phyloP scores from a whole-genome alignment of 2,329 filamentous ascomycete genomes.

The Arthrobotrys megalospora region DNA sequence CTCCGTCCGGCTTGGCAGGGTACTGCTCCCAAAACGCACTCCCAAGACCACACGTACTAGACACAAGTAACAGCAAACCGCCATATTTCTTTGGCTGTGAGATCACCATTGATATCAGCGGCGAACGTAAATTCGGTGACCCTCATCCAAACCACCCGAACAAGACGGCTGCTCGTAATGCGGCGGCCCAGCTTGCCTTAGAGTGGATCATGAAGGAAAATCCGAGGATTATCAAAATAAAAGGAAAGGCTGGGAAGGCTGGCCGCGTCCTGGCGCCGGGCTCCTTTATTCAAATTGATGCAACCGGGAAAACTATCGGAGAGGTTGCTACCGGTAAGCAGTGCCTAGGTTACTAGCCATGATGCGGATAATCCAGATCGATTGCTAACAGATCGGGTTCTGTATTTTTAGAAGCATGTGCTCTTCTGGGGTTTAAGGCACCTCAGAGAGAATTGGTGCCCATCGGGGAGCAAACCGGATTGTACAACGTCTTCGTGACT shows the following conservation, averaged over 20 bases:
- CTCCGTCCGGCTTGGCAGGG: conserved; percentile 10
- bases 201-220: conserved; percentile 49
- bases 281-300: conserved; percentile 46
- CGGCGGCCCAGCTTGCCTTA: conserved; percentile 35
- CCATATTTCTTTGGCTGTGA: conserved; percentile 57
- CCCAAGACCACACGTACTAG: conserved; percentile 45
- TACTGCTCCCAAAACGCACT: conserved; percentile 59
- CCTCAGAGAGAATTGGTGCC: conserved; percentile 42
- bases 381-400: not conserved
- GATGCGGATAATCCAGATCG: not conserved
- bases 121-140: conserved; percentile 44
- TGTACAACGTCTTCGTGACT: conserved; percentile 50
- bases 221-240: conserved; percentile 50
- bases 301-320: conserved; percentile 49
- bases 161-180: conserved; percentile 50
- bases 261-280: conserved; percentile 50
- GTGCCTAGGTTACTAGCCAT: not conserved
- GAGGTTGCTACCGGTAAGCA: conserved; percentile 51
- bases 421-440: conserved; percentile 59
- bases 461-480: conserved; percentile 15
- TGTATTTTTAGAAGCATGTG: conserved; percentile 37
- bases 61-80: conserved; percentile 57
- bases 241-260: conserved; percentile 42
- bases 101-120: conserved; percentile 51
- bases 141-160: conserved; percentile 29